Percentiles rank a stretch among this genome's conserved stretches.
Evolutionary conservation across 2,329 filamentous ascomycete genomes (phyloP).

Genomic region (Taxawa tesnikishii): DNA sequence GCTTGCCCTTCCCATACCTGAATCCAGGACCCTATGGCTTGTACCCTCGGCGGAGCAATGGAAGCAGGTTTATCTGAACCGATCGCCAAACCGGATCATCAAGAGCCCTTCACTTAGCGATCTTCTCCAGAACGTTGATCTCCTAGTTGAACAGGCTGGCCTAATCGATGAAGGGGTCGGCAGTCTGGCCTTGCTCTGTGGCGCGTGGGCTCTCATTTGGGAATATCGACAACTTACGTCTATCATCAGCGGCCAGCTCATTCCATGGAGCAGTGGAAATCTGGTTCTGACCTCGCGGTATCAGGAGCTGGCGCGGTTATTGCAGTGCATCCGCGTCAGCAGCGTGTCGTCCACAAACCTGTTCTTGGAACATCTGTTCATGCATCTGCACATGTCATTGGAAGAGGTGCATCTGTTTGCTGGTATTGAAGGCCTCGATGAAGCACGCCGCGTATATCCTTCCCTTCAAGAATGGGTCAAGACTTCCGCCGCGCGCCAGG

Average conservation of each 20-base stretch:
- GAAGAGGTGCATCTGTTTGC: conserved; percentile 57
- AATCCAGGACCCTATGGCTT: conserved; percentile 51
- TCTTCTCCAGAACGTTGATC: conserved; percentile 43
- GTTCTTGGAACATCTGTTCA: conserved; percentile 40
- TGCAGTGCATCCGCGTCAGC: conserved; percentile 38
- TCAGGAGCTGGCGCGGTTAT: conserved; percentile 48
- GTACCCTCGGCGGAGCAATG: conserved; percentile 52
- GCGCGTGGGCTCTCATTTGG: conserved; percentile 52
- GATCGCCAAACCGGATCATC: too few relatives aligned
- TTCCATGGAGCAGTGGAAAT: conserved; percentile 23
- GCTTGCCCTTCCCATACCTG: conserved; percentile 53
- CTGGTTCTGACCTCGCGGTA: conserved; percentile 40
- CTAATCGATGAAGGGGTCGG: conserved; percentile 45
- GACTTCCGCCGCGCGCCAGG: conserved; percentile 43
- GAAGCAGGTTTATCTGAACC: conserved; percentile 47
- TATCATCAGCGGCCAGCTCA: conserved; percentile 37
- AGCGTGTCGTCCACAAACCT: conserved; percentile 24
- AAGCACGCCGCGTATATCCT: conserved; percentile 48
- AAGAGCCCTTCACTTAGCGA: conserved; percentile 46
- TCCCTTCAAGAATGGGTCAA: conserved; percentile 47
- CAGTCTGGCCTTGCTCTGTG: conserved; percentile 50
- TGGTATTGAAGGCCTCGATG: conserved; percentile 54
- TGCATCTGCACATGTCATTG: conserved; percentile 53
- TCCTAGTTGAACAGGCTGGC: conserved; percentile 36
- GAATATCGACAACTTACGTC: conserved; percentile 52